Evolutionary conservation across 2,329 filamentous ascomycete genomes (phyloP), one percentile per base, ranked within the genome.

Genomic region (Metarhizium robertsii): DNA sequence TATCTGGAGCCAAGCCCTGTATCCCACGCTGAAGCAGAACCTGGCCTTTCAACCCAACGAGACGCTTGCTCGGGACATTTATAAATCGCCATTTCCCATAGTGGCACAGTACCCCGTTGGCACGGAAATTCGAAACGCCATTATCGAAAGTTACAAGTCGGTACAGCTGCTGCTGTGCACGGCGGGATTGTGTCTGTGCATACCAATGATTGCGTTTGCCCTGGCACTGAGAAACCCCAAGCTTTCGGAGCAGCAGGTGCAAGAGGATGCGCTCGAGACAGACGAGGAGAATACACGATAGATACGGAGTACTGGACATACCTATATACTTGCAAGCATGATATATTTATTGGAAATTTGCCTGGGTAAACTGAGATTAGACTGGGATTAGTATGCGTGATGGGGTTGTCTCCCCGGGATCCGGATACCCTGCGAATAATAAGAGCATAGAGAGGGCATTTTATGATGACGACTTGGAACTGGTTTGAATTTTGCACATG

Each of bases 131-230:
- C 69, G 76, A 40, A 58, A 57, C 1, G 74, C 72, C 42, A 74
- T 79, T 30, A 74, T 79, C 45, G 57, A 59, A 16, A 71, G 75
- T 48, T 79, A 79, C 60, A 66, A 71, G 52, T 65, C 74, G 40
- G 70, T 75, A 0, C 76, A 79, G 66, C 63, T 68, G 2, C 59
- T 77, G 4, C 69, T 79, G 0, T 73, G 69, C 56, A 71, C 77
- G 45, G 71, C 73, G 0, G 76, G 75, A 6, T 71, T 79, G 34
- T 73, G 68, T 43, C 59, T 79, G 7, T 75, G 73, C 30, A 67
- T 77, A 14, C 76, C 75, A 4, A 72, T 78, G 63, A 73, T 79
- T 58, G 69, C 55, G 0, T 75, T 78, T 57, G 74, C 76, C 0
- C 58, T 73, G 42, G 64, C 65, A 6, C 60, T 79, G 46, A 64